These are phyloP conservation scores for Starmerella apicola DNA, from an alignment of 805 yeast species.

Conservation along the genomic window DNA sequence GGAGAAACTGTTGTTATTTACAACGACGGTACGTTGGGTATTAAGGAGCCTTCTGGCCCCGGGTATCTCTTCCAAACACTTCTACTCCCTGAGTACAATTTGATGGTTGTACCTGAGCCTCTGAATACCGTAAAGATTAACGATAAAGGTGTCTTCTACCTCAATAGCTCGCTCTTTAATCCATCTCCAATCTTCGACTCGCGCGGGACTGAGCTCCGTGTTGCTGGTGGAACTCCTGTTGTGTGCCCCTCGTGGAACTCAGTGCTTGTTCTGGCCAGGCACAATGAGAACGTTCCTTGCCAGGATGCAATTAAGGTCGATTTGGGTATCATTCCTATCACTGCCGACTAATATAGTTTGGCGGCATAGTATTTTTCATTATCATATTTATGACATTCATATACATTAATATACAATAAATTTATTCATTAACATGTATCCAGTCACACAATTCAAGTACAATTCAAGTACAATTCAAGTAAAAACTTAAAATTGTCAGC, in stretches of 20 bases:
- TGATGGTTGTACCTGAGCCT: conserved; percentile 23
- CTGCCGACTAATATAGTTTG: too few species aligned
- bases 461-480: too few species aligned
- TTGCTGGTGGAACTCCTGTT: conserved; percentile 11
- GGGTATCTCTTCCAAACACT: conserved; percentile 20
- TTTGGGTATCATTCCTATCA: conserved; percentile 17
- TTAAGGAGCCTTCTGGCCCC: conserved; percentile 19
- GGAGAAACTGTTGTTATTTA: conserved; percentile 19
- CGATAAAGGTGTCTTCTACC: conserved; percentile 16
- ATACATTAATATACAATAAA: too few species aligned
- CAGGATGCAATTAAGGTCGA: conserved; percentile 18
- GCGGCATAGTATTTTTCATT: too few species aligned
- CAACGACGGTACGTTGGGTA: conserved; percentile 20
- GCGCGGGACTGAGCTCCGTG: conserved; percentile 11
- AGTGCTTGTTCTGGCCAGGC: conserved; percentile 15
- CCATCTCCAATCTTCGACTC: conserved; percentile 19
- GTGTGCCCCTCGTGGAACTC: conserved; percentile 23
- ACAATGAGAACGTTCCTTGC: conserved; percentile 14
- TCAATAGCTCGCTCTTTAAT: conserved; percentile 20
- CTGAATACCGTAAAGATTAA: conserved; percentile 18
- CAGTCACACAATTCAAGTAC: too few species aligned
- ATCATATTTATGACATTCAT: too few species aligned
- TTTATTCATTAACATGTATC: too few species aligned
- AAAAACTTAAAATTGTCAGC: too few species aligned
- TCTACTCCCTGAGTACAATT: conserved; percentile 20